Percentiles rank a stretch among this genome's conserved stretches.
phyloP scores from a whole-genome alignment of 2,329 filamentous ascomycete genomes.

The Pleoardoris graminearum region DNA sequence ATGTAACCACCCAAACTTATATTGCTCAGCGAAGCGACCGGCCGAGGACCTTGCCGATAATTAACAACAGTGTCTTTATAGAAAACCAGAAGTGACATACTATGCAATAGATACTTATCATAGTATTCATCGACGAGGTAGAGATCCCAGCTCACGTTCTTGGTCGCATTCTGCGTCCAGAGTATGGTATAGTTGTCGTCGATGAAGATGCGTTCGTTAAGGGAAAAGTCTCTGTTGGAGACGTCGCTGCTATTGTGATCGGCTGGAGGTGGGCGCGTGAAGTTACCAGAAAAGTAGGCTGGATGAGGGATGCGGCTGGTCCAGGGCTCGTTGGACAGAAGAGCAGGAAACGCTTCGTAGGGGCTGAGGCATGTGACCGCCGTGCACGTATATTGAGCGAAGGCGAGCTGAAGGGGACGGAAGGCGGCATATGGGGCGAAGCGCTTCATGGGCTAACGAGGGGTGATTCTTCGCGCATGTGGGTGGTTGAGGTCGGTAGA shows the following conservation, averaged over 20 bases:
- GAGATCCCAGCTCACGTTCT: not conserved
- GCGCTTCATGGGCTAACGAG: not conserved
- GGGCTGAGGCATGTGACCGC: not conserved
- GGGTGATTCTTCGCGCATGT: not conserved
- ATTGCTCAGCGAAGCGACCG: not conserved
- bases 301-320: not conserved
- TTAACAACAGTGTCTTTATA: not conserved
- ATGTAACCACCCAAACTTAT: not conserved
- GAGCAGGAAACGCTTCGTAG: not conserved
- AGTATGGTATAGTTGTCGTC: not conserved
- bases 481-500: not conserved
- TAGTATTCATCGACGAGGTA: not conserved
- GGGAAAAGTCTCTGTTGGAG: not conserved
- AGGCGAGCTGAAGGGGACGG: not conserved
- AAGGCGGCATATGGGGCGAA: not conserved
- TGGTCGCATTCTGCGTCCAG: not conserved
- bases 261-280: not conserved
- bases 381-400: not conserved
- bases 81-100: not conserved
- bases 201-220: not conserved
- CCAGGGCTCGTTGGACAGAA: not conserved
- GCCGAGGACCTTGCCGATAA: not conserved
- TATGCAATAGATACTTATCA: not conserved
- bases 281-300: not conserved
- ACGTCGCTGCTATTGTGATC: not conserved